Conservation (phyloP, 306 rosid genomes). For the Sesbania bispinosa region DNA sequence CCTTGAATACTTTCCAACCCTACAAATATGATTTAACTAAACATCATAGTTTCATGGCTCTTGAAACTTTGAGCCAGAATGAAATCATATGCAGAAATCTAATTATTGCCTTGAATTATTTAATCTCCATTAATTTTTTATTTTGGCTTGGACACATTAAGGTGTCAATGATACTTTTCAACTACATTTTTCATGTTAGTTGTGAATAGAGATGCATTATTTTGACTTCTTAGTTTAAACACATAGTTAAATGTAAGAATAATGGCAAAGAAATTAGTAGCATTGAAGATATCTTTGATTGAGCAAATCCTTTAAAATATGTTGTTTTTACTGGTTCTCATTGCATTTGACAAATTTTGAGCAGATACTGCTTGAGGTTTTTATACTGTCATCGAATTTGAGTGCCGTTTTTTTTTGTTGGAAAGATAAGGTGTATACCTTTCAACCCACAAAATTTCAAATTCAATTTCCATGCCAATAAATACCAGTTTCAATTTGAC, state of each 20-base stretch:
- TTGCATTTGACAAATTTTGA: too few relatives aligned
- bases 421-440: too few relatives aligned
- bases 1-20: slow-evolving; percentile 82
- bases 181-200: background rate
- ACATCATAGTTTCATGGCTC: background rate
- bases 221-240: background rate
- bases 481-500: too few relatives aligned
- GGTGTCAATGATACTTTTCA: background rate
- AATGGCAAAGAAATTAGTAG: background rate
- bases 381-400: too few relatives aligned
- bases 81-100: background rate
- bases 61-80: background rate
- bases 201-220: background rate
- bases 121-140: too few relatives aligned
- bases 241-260: background rate
- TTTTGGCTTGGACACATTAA: background rate
- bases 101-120: too few relatives aligned
- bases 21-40: slow-evolving; percentile 16
- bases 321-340: too few relatives aligned
- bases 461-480: too few relatives aligned
- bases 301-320: background rate
- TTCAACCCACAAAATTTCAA: too few relatives aligned
- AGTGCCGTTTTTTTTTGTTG: too few relatives aligned
- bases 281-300: background rate
- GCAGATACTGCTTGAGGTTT: too few relatives aligned